A percentile compares a stretch with the other conserved stretches of the same genome.
These are phyloP conservation scores for Fusarium illudens DNA, from an alignment of 2,329 filamentous ascomycete species.

Conservation along the genomic window DNA sequence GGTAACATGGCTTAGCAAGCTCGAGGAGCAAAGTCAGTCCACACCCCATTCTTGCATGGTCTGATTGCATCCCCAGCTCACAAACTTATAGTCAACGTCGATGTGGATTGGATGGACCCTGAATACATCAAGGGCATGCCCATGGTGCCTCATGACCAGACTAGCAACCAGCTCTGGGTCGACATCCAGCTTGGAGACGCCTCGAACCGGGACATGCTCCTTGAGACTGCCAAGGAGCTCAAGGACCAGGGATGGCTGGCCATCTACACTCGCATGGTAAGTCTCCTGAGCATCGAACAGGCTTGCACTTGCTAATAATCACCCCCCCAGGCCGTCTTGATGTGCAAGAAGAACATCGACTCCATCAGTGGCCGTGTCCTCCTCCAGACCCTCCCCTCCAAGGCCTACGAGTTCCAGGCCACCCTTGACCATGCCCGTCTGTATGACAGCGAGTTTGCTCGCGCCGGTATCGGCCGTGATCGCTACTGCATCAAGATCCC, in stretches of 20 bases:
- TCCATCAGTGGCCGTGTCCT: constrained; percentile 58
- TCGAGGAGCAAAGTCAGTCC: constrained; percentile 51
- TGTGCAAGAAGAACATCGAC: constrained; percentile 58
- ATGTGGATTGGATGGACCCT: constrained; percentile 62
- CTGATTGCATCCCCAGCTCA: fast-evolving
- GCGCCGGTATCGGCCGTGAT: constrained; percentile 54
- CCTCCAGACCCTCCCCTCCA: constrained; percentile 56
- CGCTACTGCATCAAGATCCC: constrained; percentile 62
- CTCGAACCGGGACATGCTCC: constrained; percentile 54
- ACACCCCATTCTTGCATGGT: too few relatives aligned
- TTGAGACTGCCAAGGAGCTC: constrained; percentile 53
- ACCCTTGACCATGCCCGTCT: constrained; percentile 57
- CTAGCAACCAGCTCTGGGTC: constrained; percentile 60
- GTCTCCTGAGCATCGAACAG: background rate
- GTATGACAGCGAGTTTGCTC: constrained; percentile 57
- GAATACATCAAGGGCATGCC: constrained; percentile 56
- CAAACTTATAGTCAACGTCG: constrained; percentile 53
- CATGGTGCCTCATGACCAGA: constrained; percentile 57
- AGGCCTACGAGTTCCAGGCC: constrained; percentile 55
- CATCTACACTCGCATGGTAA: constrained; percentile 57
- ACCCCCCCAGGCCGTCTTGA: constrained; percentile 51
- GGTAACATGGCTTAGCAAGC: constrained; percentile 55
- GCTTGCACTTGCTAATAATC: background rate
- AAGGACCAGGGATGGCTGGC: constrained; percentile 57
- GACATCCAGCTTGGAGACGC: constrained; percentile 55